A percentile compares a stretch with the other conserved stretches of the same genome.
phyloP scores from a whole-genome alignment of 257 asterid genomes.

The Plantago elongata region DNA sequence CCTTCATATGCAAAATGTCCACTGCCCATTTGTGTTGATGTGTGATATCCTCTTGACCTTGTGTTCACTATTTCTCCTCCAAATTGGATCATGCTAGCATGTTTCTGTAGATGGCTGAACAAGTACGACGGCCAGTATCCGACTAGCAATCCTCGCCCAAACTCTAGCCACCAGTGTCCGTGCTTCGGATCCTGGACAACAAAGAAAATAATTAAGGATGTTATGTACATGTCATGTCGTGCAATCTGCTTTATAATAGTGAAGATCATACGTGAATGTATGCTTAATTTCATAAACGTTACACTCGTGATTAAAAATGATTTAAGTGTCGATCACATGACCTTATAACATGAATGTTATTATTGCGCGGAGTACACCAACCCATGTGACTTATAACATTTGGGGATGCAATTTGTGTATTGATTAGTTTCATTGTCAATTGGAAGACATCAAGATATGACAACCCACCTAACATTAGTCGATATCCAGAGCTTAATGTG shows the following conservation, averaged over 20 bases:
- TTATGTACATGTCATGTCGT: too few species aligned
- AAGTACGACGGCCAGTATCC: constrained; percentile 87
- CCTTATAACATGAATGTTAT: too few species aligned
- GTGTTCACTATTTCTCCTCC: constrained; percentile 87
- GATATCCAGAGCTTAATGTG: too few species aligned
- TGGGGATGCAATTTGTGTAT: too few species aligned
- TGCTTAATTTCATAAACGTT: too few species aligned
- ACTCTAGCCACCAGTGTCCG: constrained; percentile 98
- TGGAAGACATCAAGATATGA: neutral
- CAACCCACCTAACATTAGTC: neutral
- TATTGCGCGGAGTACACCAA: too few species aligned
- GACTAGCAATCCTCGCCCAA: constrained; percentile 70
- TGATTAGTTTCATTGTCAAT: too few species aligned
- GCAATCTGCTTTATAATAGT: too few species aligned
- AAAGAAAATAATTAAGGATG: neutral
- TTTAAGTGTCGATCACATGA: too few species aligned
- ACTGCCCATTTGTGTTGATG: constrained; percentile 92
- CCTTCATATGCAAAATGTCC: constrained; percentile 91
- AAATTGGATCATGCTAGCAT: constrained; percentile 88
- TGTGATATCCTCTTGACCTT: constrained; percentile 65
- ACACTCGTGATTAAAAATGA: too few species aligned
- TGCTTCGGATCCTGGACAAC: constrained; percentile 73
- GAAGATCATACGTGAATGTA: too few species aligned
- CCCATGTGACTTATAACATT: too few species aligned
- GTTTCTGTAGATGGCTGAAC: constrained; percentile 61